Percentiles rank a stretch among this genome's conserved stretches.
These are phyloP conservation scores for Microbotryum saponariae DNA, from an alignment of 1,284 basidiomycete species.

Conservation along the genomic window DNA sequence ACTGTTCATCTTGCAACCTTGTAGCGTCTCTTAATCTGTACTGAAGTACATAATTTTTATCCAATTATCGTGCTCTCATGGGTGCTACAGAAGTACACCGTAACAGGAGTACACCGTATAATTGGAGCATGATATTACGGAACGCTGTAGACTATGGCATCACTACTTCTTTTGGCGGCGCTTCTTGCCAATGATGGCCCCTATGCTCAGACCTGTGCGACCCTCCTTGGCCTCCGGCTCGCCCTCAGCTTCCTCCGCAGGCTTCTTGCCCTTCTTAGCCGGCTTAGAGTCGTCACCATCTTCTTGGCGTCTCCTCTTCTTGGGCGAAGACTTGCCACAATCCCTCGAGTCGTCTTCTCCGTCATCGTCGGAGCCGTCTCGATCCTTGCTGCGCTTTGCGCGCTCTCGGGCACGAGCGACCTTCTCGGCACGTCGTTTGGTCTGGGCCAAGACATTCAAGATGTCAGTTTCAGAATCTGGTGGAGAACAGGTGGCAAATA, in stretches of 20 bases:
- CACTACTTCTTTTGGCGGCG: slow-evolving; percentile 12
- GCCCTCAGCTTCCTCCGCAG: neutral
- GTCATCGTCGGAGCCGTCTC: neutral
- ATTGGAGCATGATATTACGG: too few species aligned
- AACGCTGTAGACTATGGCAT: too few species aligned
- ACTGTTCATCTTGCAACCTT: too few species aligned
- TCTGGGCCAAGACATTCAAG: neutral
- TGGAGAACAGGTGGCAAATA: slow-evolving; percentile 15
- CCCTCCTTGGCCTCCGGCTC: slow-evolving; percentile 3
- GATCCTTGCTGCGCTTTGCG: slow-evolving; percentile 21
- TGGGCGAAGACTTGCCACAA: neutral
- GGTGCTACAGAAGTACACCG: too few species aligned
- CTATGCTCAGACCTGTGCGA: slow-evolving; percentile 14
- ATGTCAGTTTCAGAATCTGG: too few species aligned
- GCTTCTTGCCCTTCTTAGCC: slow-evolving; percentile 5
- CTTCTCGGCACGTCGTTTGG: slow-evolving; percentile 33
- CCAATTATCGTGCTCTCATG: too few species aligned
- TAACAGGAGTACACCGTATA: too few species aligned
- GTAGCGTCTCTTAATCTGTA: too few species aligned
- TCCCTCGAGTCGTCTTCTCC: too few species aligned
- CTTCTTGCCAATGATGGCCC: slow-evolving; percentile 23
- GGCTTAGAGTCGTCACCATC: slow-evolving; percentile 16
- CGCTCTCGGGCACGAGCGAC: slow-evolving; percentile 26
- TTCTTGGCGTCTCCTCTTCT: slow-evolving; percentile 1
- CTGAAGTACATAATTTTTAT: too few species aligned